Conservation (phyloP, 176 grass and related monocot species). For the Carex parvula region DNA sequence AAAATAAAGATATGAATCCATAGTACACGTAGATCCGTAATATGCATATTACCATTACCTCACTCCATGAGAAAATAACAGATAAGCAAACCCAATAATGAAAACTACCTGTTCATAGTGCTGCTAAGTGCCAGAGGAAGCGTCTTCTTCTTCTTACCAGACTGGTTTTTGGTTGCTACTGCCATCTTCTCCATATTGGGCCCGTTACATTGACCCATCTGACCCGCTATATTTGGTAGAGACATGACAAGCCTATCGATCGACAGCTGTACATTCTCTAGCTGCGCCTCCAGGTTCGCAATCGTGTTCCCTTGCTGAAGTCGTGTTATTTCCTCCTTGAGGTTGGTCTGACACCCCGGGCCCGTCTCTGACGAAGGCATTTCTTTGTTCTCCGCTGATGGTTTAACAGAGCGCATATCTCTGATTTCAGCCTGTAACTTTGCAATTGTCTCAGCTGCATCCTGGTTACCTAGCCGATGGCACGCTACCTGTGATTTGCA, state of each 20-base stretch:
- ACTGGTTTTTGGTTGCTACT: slow-evolving; percentile 35
- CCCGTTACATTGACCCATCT: slow-evolving; percentile 32
- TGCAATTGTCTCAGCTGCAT: slow-evolving; percentile 90
- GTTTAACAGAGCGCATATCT: slow-evolving; percentile 63
- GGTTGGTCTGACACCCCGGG: slow-evolving; percentile 29
- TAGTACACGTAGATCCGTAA: too few species aligned
- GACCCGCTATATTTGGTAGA: slow-evolving; percentile 55
- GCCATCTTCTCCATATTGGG: neutral
- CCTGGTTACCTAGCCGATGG: slow-evolving; percentile 88
- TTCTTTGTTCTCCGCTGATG: slow-evolving; percentile 42
- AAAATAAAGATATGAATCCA: too few species aligned
- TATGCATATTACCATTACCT: too few species aligned
- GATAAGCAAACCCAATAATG: neutral
- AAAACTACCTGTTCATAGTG: slow-evolving; percentile 30
- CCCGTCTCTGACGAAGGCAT: slow-evolving; percentile 33
- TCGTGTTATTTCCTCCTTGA: slow-evolving; percentile 87
- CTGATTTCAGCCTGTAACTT: slow-evolving; percentile 86
- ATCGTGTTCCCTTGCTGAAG: slow-evolving; percentile 84
- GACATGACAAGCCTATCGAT: slow-evolving; percentile 94
- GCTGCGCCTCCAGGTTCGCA: slow-evolving; percentile 74
- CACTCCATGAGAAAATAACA: neutral
- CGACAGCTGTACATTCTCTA: slow-evolving; percentile 88
- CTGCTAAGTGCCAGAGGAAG: slow-evolving; percentile 67
- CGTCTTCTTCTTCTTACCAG: slow-evolving; percentile 68
- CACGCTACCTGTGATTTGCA: slow-evolving; percentile 49